Base-by-base conservation (phyloP, 177 flowering plant species). In the Vitis hybrid region DNA sequence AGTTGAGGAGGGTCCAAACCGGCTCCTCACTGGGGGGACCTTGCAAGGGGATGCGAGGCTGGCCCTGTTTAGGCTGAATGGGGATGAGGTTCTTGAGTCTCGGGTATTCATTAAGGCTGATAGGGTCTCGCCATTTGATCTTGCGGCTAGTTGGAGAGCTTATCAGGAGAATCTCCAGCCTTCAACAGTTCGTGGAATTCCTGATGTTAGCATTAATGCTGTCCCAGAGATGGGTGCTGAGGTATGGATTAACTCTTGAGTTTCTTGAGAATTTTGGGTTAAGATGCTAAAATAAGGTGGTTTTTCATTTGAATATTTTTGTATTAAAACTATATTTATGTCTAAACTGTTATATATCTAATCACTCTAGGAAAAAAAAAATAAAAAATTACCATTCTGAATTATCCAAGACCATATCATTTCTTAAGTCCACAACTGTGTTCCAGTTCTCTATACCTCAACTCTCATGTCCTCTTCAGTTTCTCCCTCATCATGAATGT, bases 141-240 rank as follows among this genome's bases (percentile, higher is more conserved):
- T 95, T 57, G 99, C 98, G 0, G 96, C 98, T 15, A 93, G 99
- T 85, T 95, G 99, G 99, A 84, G 99, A 77, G 92, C 94, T 62
- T 95, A 89, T 80, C 88, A 84, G 78, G 91, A 89, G 75, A 89
- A 95, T 76, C 80, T 93, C 50, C 85, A 87, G 84, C 97, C 96
- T 69, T 95, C 99, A 0, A 87, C 94, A 10, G 99, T 91, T 55
- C 93, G 99, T 59, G 97, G 97, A n/a, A 89, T 93, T 75, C 98
- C 99, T 19, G 99, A 95, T 85, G 89, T 93, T 65, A 91, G 88
- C 63, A 90, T 95, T 10, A 87, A 87, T 89, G 80, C 92, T 0
- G 86, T 67, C 12, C 83, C 89, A 1, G 81, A 79, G 51, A 19
- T 62, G 2, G 85, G 85, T 67, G 54, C 18, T 52, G 97, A 91